These are phyloP conservation scores for Tricholoma saponaceum DNA, from an alignment of 768 basidiomycete genomes.

Conservation along the genomic window DNA sequence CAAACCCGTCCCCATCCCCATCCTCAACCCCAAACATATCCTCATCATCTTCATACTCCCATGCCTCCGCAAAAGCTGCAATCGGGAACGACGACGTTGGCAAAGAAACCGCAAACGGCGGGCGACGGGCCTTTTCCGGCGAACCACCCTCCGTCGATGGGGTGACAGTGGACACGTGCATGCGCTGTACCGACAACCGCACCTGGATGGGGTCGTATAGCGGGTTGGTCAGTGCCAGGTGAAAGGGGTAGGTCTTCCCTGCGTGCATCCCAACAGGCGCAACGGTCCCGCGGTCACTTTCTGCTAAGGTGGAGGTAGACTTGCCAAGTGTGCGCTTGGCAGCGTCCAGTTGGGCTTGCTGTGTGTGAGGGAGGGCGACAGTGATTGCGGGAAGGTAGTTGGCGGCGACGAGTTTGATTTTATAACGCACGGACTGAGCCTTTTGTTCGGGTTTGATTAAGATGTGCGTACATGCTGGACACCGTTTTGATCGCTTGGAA, in stretches of 20 bases:
- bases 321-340: constrained; percentile 39
- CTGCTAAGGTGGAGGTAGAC: constrained; percentile 32
- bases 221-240: constrained; percentile 90
- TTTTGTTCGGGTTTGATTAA: constrained; percentile 99
- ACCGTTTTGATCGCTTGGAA: constrained; percentile 94
- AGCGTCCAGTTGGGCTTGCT: constrained; percentile 37
- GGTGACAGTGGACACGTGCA: constrained; percentile 43
- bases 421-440: constrained; percentile 89
- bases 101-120: constrained; percentile 77
- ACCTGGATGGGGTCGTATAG: constrained; percentile 95
- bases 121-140: constrained; percentile 55
- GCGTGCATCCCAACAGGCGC: constrained; percentile 50
- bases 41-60: constrained; percentile 98
- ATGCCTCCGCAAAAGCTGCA: constrained; percentile 90
- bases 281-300: constrained; percentile 35
- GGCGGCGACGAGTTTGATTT: constrained; percentile 95
- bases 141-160: constrained; percentile 32
- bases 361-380: constrained; percentile 60
- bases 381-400: constrained; percentile 90
- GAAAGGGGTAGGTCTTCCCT: constrained; percentile 83
- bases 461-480: constrained; percentile 91
- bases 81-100: constrained; percentile 78
- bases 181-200: constrained; percentile 73
- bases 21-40: constrained; percentile 84
- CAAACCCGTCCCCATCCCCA: constrained; percentile 49